Percentiles rank a stretch among this genome's conserved stretches.
phyloP scores from a whole-genome alignment of 306 rosid species.

The Medicago lupulina region DNA sequence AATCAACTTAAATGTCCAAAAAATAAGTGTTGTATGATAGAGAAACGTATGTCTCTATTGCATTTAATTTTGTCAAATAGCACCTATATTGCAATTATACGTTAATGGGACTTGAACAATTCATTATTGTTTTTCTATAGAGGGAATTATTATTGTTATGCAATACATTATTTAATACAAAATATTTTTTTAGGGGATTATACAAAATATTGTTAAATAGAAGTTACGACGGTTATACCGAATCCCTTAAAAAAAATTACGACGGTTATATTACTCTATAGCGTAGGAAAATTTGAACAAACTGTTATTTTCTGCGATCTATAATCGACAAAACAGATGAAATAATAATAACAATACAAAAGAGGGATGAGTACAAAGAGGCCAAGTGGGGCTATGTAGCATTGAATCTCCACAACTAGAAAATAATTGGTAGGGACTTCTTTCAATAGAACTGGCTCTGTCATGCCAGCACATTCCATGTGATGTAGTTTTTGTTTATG shows the following conservation, averaged over 20 bases:
- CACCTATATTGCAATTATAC: too few species aligned
- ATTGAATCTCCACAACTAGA: slow-evolving; percentile 43
- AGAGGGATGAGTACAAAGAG: slow-evolving; percentile 34
- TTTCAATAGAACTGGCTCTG: slow-evolving; percentile 45
- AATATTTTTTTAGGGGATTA: too few species aligned
- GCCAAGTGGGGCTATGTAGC: slow-evolving; percentile 42
- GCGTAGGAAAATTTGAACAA: neutral
- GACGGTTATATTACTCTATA: neutral
- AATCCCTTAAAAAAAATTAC: too few species aligned
- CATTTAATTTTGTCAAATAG: slow-evolving; percentile 33
- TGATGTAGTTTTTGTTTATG: slow-evolving; percentile 53
- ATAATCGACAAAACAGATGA: neutral
- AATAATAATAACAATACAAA: neutral
- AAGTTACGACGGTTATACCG: too few species aligned
- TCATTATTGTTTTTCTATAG: too few species aligned
- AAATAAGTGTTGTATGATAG: slow-evolving; percentile 11
- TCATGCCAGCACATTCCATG: slow-evolving; percentile 76
- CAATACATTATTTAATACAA: too few species aligned
- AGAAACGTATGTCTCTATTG: neutral
- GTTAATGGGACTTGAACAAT: too few species aligned
- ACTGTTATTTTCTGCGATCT: neutral
- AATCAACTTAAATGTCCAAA: slow-evolving; percentile 39
- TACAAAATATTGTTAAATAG: too few species aligned
- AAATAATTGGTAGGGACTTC: slow-evolving; percentile 37
- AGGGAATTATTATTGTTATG: too few species aligned